A percentile compares a stretch with the other conserved stretches of the same genome.
Conservation (phyloP, 2,329 filamentous ascomycete genomes). For the Dichotomopilus funicola region DNA sequence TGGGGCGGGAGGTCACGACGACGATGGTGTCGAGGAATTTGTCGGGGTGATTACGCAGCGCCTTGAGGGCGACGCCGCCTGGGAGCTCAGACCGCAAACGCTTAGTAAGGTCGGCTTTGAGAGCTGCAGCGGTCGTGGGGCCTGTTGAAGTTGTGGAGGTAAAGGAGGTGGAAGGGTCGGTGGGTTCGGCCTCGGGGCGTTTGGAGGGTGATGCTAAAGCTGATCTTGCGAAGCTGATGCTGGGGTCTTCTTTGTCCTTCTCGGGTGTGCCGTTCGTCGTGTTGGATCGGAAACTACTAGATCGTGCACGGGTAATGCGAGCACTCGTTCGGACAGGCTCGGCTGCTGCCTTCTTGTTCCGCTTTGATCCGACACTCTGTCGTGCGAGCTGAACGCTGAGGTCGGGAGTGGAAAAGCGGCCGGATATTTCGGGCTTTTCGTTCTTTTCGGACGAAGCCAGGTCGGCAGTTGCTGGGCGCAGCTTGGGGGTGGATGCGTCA, state of each 20-base stretch:
- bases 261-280: constrained; percentile 21
- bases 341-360: constrained; percentile 12
- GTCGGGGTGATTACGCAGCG: constrained; percentile 43
- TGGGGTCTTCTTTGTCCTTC: constrained; percentile 26
- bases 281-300: constrained; percentile 24
- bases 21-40: constrained; percentile 47
- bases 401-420: constrained; percentile 14
- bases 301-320: constrained; percentile 25
- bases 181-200: constrained; percentile 3
- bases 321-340: constrained; percentile 20
- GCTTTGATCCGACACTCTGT: constrained; percentile 18
- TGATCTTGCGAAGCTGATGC: constrained; percentile 28
- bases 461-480: no score
- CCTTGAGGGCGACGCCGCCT: constrained; percentile 47
- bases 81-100: constrained; percentile 43
- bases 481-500: no score
- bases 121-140: constrained; percentile 20
- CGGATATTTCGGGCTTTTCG: no score
- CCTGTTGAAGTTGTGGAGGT: not conserved
- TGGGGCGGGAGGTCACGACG: constrained; percentile 45
- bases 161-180: not conserved
- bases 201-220: constrained; percentile 28
- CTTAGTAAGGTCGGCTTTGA: constrained; percentile 42
- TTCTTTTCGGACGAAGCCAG: not conserved
- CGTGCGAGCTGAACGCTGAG: constrained; percentile 24